phyloP scores from a whole-genome alignment of 1,284 basidiomycete species.

The Violaceomyces palustris region DNA sequence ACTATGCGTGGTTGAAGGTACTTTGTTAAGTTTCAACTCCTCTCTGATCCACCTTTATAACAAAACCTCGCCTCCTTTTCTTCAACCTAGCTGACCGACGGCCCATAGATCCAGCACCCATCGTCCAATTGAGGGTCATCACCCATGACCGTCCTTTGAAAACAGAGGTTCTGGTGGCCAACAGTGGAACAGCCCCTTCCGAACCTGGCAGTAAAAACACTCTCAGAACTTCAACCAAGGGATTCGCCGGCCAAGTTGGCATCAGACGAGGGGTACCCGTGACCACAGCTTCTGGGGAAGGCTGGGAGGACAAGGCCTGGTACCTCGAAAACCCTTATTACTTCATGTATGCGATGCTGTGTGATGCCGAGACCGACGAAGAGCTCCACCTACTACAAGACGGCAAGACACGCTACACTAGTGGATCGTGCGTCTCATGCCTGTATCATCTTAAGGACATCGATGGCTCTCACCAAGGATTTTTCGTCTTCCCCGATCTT shows the following conservation, averaged over 20 bases:
- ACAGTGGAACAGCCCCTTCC: too few relatives aligned
- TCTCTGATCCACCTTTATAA: too few relatives aligned
- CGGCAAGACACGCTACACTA: conserved; percentile 81
- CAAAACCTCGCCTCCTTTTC: too few relatives aligned
- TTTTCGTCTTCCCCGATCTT: conserved; percentile 54
- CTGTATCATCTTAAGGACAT: conserved; percentile 93
- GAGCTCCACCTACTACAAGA: conserved; percentile 90
- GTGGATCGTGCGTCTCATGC: conserved; percentile 81
- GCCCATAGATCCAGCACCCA: conserved; percentile 91
- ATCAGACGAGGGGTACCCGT: conserved; percentile 36
- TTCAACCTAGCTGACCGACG: conserved; percentile 69
- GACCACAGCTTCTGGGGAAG: conserved; percentile 31
- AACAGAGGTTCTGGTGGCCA: too few relatives aligned
- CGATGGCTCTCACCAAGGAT: conserved; percentile 69
- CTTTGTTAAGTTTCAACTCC: too few relatives aligned
- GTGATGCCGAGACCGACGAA: conserved; percentile 59
- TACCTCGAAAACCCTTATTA: conserved; percentile 48
- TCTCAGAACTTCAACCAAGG: not conserved
- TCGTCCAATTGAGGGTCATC: conserved; percentile 85
- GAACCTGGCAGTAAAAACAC: not conserved
- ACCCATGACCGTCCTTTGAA: conserved; percentile 52
- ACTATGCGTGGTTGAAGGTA: too few relatives aligned
- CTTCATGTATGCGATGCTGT: conserved; percentile 51
- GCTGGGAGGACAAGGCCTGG: conserved; percentile 51
- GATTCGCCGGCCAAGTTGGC: conserved; percentile 1